Evolutionary conservation across 345 rosid species (phyloP).

Genomic region (Acer saccharum): DNA sequence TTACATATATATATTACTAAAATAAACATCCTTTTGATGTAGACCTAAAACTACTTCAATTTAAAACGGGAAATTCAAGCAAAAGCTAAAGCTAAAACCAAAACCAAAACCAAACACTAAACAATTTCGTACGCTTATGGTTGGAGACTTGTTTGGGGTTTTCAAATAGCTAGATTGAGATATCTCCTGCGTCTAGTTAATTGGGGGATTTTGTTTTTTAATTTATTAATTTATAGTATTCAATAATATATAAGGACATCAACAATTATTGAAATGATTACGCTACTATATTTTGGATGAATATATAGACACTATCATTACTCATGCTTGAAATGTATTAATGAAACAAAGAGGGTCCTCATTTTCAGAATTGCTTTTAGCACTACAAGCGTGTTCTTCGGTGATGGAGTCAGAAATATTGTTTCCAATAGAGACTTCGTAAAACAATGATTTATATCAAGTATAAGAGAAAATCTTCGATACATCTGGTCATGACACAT

Average conservation of each 20-base stretch:
- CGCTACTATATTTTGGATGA: no score
- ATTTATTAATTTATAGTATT: neutral
- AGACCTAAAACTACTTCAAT: slow-evolving; percentile 11
- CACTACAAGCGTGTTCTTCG: no score
- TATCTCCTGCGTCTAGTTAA: neutral
- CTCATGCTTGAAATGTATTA: no score
- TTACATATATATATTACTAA: neutral
- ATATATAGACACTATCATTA: no score
- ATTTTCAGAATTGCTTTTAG: no score
- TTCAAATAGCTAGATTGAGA: neutral
- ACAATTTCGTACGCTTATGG: slow-evolving; percentile 1
- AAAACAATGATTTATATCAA: no score
- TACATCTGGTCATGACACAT: no score
- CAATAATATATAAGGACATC: neutral
- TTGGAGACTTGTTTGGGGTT: neutral
- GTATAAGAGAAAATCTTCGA: no score
- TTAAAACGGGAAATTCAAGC: slow-evolving; percentile 3
- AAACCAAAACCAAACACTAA: neutral
- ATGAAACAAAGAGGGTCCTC: no score
- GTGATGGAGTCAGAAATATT: no score
- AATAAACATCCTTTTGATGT: neutral
- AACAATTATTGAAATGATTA: neutral
- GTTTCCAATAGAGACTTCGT: no score
- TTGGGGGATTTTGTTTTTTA: neutral
- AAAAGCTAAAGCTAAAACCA: no score